Conservation (phyloP, 1,284 basidiomycete genomes). For the Ganoderma sinense region DNA sequence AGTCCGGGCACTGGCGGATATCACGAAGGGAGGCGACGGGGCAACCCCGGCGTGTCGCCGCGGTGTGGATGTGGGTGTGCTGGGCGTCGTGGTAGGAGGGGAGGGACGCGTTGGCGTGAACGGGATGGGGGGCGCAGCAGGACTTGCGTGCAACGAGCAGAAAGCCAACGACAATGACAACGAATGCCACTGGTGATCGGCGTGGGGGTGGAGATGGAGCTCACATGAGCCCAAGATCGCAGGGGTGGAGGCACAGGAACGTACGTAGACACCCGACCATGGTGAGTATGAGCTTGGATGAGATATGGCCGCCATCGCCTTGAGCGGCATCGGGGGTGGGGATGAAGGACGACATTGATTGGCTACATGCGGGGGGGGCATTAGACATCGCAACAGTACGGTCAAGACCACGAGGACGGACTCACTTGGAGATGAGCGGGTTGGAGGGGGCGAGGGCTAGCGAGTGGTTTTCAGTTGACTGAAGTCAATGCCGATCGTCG, state of each 20-base stretch:
- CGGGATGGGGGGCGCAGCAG: neutral
- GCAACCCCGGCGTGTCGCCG: neutral
- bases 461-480: neutral
- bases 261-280: neutral
- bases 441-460: neutral
- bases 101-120: neutral
- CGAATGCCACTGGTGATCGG: neutral
- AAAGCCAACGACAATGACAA: neutral
- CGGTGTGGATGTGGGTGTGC: neutral
- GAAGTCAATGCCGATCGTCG: neutral
- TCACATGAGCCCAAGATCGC: neutral
- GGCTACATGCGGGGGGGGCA: neutral
- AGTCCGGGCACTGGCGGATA: neutral
- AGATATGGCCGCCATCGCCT: neutral
- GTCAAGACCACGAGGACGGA: neutral
- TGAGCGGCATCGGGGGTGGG: neutral
- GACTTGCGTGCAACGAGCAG: slow-evolving; percentile 3
- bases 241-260: neutral
- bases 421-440: neutral
- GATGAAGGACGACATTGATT: neutral
- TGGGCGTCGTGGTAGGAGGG: neutral
- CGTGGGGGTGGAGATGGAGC: neutral
- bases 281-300: neutral
- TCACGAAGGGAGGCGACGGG: neutral
- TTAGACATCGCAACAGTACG: neutral